Base-by-base conservation (phyloP, 179 eudicot genomes). In the Carnegiea gigantea region DNA sequence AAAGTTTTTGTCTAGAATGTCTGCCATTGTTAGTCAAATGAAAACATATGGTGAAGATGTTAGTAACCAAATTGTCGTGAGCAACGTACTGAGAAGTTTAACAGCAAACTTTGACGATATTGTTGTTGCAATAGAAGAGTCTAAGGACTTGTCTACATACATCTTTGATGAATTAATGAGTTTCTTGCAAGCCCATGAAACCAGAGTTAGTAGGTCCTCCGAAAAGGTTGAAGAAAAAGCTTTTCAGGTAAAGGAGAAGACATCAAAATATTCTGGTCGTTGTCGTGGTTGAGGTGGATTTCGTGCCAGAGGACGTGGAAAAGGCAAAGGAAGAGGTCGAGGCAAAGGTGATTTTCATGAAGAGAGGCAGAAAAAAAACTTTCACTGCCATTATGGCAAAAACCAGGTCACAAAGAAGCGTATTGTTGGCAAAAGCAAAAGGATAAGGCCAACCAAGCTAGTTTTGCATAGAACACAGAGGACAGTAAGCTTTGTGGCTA, bases 141-240 rank as follows among this genome's bases (percentile, higher is more conserved):
- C 73, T 9, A 38, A 77, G 62, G 82, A 79, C 53, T 17, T 78
- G 0, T 44, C 82, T 9, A 65, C 36, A 12, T 75, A 73, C 49
- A 57, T 75, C 1, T 77, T 84, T 80, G 83, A 77, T 71, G 78
- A 80, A 49, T 60, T 84, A 20, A 77, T 80, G 81, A 73, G 81
- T 21, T 84, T 81, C 12, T 49, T 83, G n/a, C 64, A 70, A 26
- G 77, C 81, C 9, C 82, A 73, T 78, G 74, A 78, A 33, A 67
- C 18, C 11, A 46, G 44, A 33, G 30, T 28, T 28, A 28, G 36
- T 33, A 33, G 36, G 72, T 44, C 76, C 17, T 6, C 6, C 0
- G 76, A 74, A 36, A 78, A 36, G 40, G 9, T 12, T 65, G 71
- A 68, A n/a, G 73, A 68, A 30, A 26, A 68, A 30, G 73, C 73